These are phyloP conservation scores for Cytospora chrysosperma DNA, from an alignment of 2,329 filamentous ascomycete genomes.

Conservation along the genomic window DNA sequence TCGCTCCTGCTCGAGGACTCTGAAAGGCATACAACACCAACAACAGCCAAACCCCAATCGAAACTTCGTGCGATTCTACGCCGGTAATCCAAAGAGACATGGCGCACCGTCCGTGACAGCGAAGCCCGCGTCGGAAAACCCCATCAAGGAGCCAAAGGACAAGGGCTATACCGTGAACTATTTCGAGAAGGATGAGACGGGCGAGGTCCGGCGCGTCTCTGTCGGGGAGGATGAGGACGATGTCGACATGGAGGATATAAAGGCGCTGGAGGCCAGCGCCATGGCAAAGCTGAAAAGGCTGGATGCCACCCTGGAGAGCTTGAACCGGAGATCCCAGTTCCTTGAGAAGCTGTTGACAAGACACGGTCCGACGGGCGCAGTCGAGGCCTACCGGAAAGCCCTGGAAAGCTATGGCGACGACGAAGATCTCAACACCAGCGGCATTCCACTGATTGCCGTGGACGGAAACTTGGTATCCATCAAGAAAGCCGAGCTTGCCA, in stretches of 20 bases:
- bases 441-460: constrained; percentile 4
- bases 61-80: constrained; percentile 15
- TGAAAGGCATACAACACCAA: neutral
- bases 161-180: constrained; percentile 14
- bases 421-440: neutral
- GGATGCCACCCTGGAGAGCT: constrained; percentile 10
- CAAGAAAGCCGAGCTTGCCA: constrained; percentile 17
- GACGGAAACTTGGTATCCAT: neutral
- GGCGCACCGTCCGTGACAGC: neutral
- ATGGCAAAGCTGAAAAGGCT: constrained; percentile 28
- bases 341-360: constrained; percentile 19
- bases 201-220: constrained; percentile 7
- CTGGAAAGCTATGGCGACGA: constrained; percentile 16
- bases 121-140: neutral
- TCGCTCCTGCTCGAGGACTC: constrained; percentile 17
- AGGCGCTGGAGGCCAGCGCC: constrained; percentile 71
- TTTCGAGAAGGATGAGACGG: constrained; percentile 21
- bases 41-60: neutral
- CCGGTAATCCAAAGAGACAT: constrained; percentile 1
- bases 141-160: neutral
- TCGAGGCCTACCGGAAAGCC: constrained; percentile 18
- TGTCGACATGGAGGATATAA: constrained; percentile 78
- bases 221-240: constrained; percentile 36
- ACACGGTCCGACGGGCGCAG: constrained; percentile 19
- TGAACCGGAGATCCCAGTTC: constrained; percentile 3